phyloP scores from a whole-genome alignment of 1,284 basidiomycete genomes.

The Irpex rosettiformis region DNA sequence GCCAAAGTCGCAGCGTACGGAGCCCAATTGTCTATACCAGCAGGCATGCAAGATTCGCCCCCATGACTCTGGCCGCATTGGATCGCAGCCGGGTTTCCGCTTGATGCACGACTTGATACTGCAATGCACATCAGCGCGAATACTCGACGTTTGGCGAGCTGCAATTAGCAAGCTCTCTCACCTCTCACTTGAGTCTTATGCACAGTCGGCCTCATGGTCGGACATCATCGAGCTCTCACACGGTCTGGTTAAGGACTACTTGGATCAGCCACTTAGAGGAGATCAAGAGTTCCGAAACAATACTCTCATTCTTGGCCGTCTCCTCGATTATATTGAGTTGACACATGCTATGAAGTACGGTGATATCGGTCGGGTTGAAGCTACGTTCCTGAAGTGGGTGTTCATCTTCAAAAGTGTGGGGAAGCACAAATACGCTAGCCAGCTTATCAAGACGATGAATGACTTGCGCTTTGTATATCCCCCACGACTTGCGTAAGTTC shows the following conservation, averaged over 20 bases:
- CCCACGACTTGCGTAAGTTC: background rate
- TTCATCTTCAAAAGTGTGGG: conserved; percentile 25
- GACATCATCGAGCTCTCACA: conserved; percentile 19
- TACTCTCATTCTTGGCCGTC: conserved; percentile 20
- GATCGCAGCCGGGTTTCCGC: conserved; percentile 30
- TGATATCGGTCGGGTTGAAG: conserved; percentile 31
- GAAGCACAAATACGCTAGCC: conserved; percentile 30
- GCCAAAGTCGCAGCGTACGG: conserved; percentile 8
- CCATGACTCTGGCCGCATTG: conserved; percentile 25
- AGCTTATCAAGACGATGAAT: conserved; percentile 19
- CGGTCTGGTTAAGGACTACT: conserved; percentile 17
- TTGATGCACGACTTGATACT: conserved; percentile 33
- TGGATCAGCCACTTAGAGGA: conserved; percentile 12
- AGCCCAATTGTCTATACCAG: background rate
- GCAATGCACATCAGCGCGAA: conserved; percentile 17
- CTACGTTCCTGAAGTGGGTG: conserved; percentile 22
- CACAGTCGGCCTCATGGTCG: conserved; percentile 21
- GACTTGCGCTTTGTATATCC: conserved; percentile 18
- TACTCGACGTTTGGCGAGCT: background rate
- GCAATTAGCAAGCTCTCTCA: background rate
- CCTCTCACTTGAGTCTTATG: conserved; percentile 10
- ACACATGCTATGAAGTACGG: conserved; percentile 27
- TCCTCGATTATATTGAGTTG: conserved; percentile 27
- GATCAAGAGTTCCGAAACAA: conserved; percentile 23
- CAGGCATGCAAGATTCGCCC: conserved; percentile 21